Base-by-base conservation (phyloP, 2,329 filamentous ascomycete species). In the Shiraia sp. region DNA sequence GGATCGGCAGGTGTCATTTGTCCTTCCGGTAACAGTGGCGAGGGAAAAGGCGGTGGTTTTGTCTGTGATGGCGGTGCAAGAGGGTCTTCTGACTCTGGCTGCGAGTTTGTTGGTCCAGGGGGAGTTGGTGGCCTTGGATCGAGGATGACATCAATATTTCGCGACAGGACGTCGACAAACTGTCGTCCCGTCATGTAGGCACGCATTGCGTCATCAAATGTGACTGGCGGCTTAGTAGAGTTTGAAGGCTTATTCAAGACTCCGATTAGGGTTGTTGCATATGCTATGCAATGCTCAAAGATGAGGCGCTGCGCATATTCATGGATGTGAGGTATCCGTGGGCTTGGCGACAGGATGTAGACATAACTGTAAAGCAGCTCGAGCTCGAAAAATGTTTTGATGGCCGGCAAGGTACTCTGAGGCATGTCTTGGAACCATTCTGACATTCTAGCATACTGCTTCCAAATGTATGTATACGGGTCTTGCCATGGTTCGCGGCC, bases 291-390 rank as follows among this genome's bases (percentile, higher is more conserved):
- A 59, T 93, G 86, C 64, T 96, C 90, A 65, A 95, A 95, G 28
- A 96, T 88, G 16, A 95, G 76, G 22, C 84, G 77, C 47, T 90
- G 87, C 26, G 85, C 87, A 63, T 92, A 90, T 32, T 89, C 81
- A 3, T 83, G 85, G 35, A 91, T 83, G 15, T 80, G 76, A 0
- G 88, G 87, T 3, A 87, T 83, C 32, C 86, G 79, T 1, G 84
- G 82, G 25, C 87, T 91, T 1, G 90, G 89, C 1, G 90, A 90
- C 6, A 96, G 79, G 42, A 92, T 88, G 66, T 96, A 90, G 16
- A 96, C 86, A 57, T 90, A 93, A 61, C 89, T 95, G 72, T 96
- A 97, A 32, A 92, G 80, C 29, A 95, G 72, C 64, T 99, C 93
- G 12, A 96, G 81, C 49, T 93, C 87, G 61, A 96, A 95, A 51